Base-by-base conservation (phyloP, 1,139 yeast species). In the Candida dubliniensis region DNA sequence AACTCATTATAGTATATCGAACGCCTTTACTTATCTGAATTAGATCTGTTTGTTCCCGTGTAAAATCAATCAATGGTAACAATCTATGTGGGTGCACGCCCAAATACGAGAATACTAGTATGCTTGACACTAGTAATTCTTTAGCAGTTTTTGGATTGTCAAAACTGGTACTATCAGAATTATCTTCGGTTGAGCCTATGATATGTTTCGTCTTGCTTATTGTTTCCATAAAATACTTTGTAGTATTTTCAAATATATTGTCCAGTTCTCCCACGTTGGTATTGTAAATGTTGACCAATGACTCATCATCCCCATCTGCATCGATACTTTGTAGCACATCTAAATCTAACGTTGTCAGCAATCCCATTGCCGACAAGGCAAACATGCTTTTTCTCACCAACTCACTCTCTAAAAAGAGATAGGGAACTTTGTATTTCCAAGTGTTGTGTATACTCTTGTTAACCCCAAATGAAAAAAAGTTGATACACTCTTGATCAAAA, bases 11-110 rank as follows among this genome's bases (percentile, higher is more conserved):
- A 2, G 52, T 43, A 18, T 36, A 32, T 38, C 53, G 46, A 34
- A 62, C 54, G 1, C 66, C 64, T 14, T 41, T 47, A 15, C 60
- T 43, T 7, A 62, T 44, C 1, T 61, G 55, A 1, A 66, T 36
- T 18, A 55, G 51, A 42, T 62, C 67, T 1, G 59, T 39, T 18
- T 46, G 25, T n/a, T 49, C 54, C 24, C 27, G 13, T 41, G 45
- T 51, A 43, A 57, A 61, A 13, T 53, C 50, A 1, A 69, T 53
- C 26, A 69, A 48, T 1, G 71, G 70, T 11, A 62, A 47, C n/a
- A 65, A 44, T 34, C 51, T 53, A 46, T 59, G 60, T 1, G 72
- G 70, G 47, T 67, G 71, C 3, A 68, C 46, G 2, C 66, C 65
- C 12, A 69, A 47, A 41, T 57, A 67, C 2, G 66, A 53, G 47